These are phyloP conservation scores for Scleromitrula shiraiana DNA, from an alignment of 2,329 filamentous ascomycete species.

Conservation along the genomic window DNA sequence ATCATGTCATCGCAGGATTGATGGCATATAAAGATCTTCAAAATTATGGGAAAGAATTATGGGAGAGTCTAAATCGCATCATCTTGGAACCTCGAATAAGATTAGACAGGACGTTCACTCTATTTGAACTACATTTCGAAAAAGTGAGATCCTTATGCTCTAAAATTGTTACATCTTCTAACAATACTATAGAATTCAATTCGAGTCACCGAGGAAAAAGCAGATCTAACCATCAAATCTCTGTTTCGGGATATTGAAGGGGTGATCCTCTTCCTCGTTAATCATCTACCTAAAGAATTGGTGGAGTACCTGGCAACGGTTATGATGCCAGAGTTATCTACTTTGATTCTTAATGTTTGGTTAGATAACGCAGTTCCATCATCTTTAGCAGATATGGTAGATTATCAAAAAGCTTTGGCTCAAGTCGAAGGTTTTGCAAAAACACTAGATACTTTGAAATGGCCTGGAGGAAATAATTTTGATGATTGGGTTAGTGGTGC, in stretches of 20 bases:
- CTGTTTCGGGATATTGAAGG: slow-evolving; percentile 47
- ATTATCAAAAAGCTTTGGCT: slow-evolving; percentile 64
- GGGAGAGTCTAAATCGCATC: slow-evolving; percentile 53
- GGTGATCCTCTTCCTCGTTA: slow-evolving; percentile 44
- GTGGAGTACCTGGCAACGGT: slow-evolving; percentile 54
- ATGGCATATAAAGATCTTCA: slow-evolving; percentile 54
- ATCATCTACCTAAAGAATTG: slow-evolving; percentile 45
- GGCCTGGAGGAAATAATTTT: slow-evolving; percentile 55
- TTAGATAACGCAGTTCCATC: slow-evolving; percentile 69
- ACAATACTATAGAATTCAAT: slow-evolving; percentile 39
- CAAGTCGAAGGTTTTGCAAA: slow-evolving; percentile 57
- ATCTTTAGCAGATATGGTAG: slow-evolving; percentile 59
- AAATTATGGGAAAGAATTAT: slow-evolving; percentile 50
- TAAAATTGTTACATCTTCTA: no score
- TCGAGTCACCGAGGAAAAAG: slow-evolving; percentile 32
- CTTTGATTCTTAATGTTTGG: slow-evolving; percentile 64
- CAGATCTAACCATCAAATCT: slow-evolving; percentile 40
- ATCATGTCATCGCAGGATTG: slow-evolving; percentile 47
- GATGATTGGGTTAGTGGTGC: slow-evolving; percentile 74
- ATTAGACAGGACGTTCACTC: slow-evolving; percentile 26
- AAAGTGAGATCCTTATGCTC: slow-evolving; percentile 33
- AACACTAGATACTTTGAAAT: slow-evolving; percentile 52
- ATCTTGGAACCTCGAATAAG: slow-evolving; percentile 54
- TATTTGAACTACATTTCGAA: slow-evolving; percentile 36
- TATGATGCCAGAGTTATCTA: slow-evolving; percentile 62